Evolutionary conservation across 306 rosid species (phyloP), one percentile per base, ranked within the genome.

Genomic region (Gastrolobium villosum): DNA sequence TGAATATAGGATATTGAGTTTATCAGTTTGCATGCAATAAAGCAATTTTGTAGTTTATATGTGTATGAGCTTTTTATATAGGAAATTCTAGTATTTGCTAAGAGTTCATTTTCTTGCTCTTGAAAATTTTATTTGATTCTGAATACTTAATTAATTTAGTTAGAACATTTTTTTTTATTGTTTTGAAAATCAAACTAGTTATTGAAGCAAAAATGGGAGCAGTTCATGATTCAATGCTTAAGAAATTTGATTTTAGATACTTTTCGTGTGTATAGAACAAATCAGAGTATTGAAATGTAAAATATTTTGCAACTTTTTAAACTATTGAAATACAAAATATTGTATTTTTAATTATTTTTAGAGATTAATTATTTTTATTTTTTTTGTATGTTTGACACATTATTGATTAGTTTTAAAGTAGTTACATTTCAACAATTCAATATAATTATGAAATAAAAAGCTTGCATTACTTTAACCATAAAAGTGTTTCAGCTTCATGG

Each of bases 41-140:
- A 5, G 59, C 43, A 63, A 13, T 71, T 39, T 34, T 40, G 44
- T 53, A 44, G 10, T 50, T 62, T 54, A 32, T 40, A 45, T 6
- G 44, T 52, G 3, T 69, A 36, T 54, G 59, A 44, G 30, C 53
- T 55, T 36, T 36, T 41, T 6, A 37, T 46, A 10, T 48, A 50
- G 15, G 26, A 50, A 74, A 41, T 44, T 20, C 43, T 31, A 53
- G 55, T 41, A 14, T 35, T 70, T 53, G 44, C 28, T 32, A 3
- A 72, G 53, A 72, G 53, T 44, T 72, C 31, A 43, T 72, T 64
- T 9, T 64, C 35, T 37, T 62, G 61, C 73, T 71, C 55, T 31
- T 32, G 35, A 60, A 14, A 14, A 36, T 74, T 61, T 49, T 31
- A 10, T 62, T 48, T 62, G 8, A 52, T 72, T 57, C 40, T 57